These are phyloP conservation scores for Arachis monticola DNA, from an alignment of 331 rosid genomes.

Conservation along the genomic window DNA sequence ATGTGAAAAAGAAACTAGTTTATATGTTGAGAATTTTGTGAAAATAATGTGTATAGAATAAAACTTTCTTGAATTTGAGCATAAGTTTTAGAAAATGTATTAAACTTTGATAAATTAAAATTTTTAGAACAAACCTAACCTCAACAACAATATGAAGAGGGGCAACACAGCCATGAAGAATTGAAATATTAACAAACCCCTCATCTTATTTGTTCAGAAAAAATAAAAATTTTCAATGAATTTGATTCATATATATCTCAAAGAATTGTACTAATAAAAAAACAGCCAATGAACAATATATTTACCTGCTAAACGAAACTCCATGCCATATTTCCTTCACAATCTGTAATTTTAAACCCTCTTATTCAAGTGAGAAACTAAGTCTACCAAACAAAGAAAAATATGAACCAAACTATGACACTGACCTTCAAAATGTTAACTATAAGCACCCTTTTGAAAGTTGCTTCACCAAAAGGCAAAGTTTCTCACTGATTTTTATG, in stretches of 20 bases:
- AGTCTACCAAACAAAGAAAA: neutral
- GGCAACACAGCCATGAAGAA: neutral
- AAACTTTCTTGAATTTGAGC: constrained; percentile 23
- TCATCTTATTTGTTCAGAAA: neutral
- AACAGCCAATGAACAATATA: constrained; percentile 12
- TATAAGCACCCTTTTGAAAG: constrained; percentile 15
- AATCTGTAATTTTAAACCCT: neutral
- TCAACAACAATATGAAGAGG: constrained; percentile 25
- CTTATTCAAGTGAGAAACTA: constrained; percentile 18
- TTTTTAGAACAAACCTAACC: constrained; percentile 20
- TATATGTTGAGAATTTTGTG: neutral
- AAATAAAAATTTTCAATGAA: constrained; percentile 1
- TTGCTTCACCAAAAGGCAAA: constrained; percentile 23
- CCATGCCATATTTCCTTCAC: neutral
- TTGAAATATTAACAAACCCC: neutral
- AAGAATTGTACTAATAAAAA: neutral
- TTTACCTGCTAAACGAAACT: constrained; percentile 23
- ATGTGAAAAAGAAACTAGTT: neutral
- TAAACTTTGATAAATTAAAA: neutral
- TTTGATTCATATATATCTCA: constrained; percentile 2
- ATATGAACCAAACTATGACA: constrained; percentile 7
- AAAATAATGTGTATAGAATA: constrained; percentile 24
- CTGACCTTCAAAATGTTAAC: constrained; percentile 24
- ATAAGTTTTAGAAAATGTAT: constrained; percentile 2
- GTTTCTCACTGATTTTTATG: constrained; percentile 24